Evolutionary conservation across 371 early-diverging fungal species (phyloP), one percentile per base, ranked within the genome.

Genomic region (Zychaea mexicana): DNA sequence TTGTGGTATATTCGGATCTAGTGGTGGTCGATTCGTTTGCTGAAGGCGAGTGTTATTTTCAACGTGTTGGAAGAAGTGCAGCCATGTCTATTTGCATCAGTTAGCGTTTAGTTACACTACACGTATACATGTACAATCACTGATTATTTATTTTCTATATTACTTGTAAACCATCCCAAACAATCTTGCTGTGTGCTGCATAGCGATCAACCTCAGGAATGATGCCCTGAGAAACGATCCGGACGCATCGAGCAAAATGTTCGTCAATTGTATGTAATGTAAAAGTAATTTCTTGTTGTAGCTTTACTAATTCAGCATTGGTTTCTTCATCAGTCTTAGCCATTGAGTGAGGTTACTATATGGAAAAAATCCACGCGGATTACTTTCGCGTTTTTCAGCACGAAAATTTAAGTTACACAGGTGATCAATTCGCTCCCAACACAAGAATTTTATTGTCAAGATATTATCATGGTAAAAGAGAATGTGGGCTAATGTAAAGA

Each of bases 211-310:
- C 66, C 49, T 77, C 77, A 4, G 84, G 81, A 7, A 83, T 60
- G 19, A 83, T 74, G 47, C 70, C 74, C 38, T 73, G 62, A 17
- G 78, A 63, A n/a, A 83, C 72, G 38, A 82, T 74, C 55, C 73
- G 80, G 28, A 81, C 74, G 27, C 85, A 80, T 52, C 69, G 61
- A 0, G 85, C 75, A 64, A 86, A 86, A 64, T 83, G 84, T 55
- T 85, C 77, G 68, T 86, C 87, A 28, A 82, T 81, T 2, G 69
- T 72, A 64, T 83, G 82, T 12, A 85, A 60, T n/a, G 76, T 77
- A 36, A 78, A 61, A 9, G 85, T 85, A 22, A 83, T 76, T 30
- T 78, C 74, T 57, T 85, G 85, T 17, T 85, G 78, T n/a, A 83
- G 27, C 64, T 71, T 66, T 59, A 82, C 85, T 19, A 85, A 39